phyloP scores from a whole-genome alignment of 2,329 filamentous ascomycete genomes.

The Stemphylium beticola region DNA sequence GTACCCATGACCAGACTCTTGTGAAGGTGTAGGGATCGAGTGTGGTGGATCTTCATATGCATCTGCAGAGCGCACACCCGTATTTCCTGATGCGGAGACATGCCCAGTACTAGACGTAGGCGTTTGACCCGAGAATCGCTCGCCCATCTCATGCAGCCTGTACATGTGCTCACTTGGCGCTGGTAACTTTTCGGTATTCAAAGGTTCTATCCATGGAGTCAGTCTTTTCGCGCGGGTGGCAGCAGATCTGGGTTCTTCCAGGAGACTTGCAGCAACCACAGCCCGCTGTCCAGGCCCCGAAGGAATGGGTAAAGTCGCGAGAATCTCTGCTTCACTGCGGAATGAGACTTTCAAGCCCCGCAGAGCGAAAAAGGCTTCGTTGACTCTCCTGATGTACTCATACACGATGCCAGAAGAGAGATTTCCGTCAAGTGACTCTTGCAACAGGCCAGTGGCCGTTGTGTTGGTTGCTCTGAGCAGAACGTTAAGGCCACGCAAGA shows the following conservation, averaged over 20 bases:
- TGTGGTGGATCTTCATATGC: constrained; percentile 32
- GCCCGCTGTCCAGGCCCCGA: constrained; percentile 29
- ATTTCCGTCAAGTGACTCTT: background rate
- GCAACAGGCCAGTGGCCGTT: constrained; percentile 13
- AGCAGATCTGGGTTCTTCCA: constrained; percentile 18
- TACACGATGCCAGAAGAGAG: constrained; percentile 17
- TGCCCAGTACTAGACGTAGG: background rate
- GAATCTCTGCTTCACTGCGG: constrained; percentile 29
- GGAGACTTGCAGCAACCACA: constrained; percentile 24
- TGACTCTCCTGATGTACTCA: constrained; percentile 37
- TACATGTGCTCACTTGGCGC: constrained; percentile 20
- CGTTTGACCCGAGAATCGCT: constrained; percentile 9
- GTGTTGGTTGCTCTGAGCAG: constrained; percentile 26
- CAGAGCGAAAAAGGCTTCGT: constrained; percentile 44
- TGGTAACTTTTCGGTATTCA: constrained; percentile 30
- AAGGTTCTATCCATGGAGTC: constrained; percentile 39
- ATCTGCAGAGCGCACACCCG: background rate
- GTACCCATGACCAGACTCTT: background rate
- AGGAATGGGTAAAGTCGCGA: constrained; percentile 29
- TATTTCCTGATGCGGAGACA: constrained; percentile 1
- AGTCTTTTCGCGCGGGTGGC: constrained; percentile 32
- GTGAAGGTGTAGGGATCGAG: constrained; percentile 25
- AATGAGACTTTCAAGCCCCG: constrained; percentile 37
- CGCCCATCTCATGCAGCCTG: constrained; percentile 25
- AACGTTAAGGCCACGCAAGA: constrained; percentile 43